These are phyloP conservation scores for Anacardium occidentale DNA, from an alignment of 345 rosid species.

Conservation along the genomic window DNA sequence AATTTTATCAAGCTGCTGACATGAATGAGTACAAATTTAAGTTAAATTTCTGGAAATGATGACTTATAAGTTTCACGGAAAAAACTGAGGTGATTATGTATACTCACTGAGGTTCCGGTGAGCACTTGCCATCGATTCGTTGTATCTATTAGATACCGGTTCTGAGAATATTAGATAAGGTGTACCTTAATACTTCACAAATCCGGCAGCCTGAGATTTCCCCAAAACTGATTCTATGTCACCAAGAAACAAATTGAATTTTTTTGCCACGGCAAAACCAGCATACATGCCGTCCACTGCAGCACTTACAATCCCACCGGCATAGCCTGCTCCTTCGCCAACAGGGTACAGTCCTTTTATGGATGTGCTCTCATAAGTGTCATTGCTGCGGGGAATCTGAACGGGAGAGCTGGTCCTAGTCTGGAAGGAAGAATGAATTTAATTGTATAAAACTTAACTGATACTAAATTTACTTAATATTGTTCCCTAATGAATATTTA, in stretches of 20 bases:
- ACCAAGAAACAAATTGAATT: conserved; percentile 48
- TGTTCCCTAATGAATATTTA: neutral
- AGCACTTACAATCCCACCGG: conserved; percentile 97
- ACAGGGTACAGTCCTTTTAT: conserved; percentile 81
- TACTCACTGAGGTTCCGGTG: conserved; percentile 21
- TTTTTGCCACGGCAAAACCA: conserved; percentile 82
- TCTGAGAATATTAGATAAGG: neutral
- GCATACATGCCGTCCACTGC: conserved; percentile 94
- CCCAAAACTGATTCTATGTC: conserved; percentile 66
- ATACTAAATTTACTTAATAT: neutral
- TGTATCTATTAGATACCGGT: neutral
- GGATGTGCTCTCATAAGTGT: conserved; percentile 74
- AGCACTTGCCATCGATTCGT: neutral
- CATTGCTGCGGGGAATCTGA: conserved; percentile 63
- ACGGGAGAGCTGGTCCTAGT: conserved; percentile 92
- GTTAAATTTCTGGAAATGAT: neutral
- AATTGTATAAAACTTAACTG: neutral
- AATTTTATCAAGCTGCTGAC: conserved; percentile 13
- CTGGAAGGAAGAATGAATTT: conserved; percentile 37
- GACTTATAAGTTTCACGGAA: neutral
- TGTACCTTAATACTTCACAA: conserved; percentile 50
- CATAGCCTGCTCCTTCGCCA: conserved; percentile 99
- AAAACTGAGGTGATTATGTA: neutral
- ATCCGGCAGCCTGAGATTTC: conserved; percentile 61
- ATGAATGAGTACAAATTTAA: neutral